Conservation (phyloP, 2,329 filamentous ascomycete genomes). For the Pseudogymnoascus sp. region DNA sequence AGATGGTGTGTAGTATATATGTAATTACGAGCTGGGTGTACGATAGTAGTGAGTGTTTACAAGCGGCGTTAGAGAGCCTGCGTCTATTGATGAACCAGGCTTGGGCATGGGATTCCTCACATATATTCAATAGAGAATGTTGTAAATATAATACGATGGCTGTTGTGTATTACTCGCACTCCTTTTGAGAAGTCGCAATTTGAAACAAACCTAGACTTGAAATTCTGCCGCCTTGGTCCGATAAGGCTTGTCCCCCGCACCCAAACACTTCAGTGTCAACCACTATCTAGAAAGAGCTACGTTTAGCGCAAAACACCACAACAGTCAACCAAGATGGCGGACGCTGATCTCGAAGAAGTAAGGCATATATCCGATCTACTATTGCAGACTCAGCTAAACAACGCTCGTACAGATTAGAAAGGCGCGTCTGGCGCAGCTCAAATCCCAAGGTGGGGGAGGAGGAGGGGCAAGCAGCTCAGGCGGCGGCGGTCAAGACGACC, state of each 20-base stretch:
- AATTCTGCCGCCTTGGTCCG: background rate
- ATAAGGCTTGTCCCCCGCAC: background rate
- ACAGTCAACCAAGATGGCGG: background rate
- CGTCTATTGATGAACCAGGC: background rate
- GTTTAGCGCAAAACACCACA: background rate
- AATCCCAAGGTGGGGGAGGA: conserved; percentile 54
- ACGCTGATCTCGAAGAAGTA: conserved; percentile 7
- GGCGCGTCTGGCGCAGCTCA: conserved; percentile 88
- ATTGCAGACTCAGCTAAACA: background rate
- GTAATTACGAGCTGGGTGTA: conserved; percentile 4
- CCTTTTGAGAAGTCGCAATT: background rate
- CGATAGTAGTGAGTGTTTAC: conserved; percentile 1
- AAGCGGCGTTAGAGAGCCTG: background rate
- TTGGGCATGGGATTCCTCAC: background rate
- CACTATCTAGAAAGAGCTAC: background rate
- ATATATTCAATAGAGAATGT: background rate
- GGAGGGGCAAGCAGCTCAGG: conserved; percentile 38
- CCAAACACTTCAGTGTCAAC: background rate
- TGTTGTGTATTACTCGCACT: background rate
- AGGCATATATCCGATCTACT: background rate
- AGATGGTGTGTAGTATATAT: conserved; percentile 3
- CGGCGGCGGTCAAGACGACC: conserved; percentile 49
- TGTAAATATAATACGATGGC: conserved; percentile 6
- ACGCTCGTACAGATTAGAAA: conserved; percentile 63
- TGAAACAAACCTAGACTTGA: conserved; percentile 1